phyloP scores from a whole-genome alignment of 2,329 filamentous ascomycete species.

The Drechmeria coniospora region DNA sequence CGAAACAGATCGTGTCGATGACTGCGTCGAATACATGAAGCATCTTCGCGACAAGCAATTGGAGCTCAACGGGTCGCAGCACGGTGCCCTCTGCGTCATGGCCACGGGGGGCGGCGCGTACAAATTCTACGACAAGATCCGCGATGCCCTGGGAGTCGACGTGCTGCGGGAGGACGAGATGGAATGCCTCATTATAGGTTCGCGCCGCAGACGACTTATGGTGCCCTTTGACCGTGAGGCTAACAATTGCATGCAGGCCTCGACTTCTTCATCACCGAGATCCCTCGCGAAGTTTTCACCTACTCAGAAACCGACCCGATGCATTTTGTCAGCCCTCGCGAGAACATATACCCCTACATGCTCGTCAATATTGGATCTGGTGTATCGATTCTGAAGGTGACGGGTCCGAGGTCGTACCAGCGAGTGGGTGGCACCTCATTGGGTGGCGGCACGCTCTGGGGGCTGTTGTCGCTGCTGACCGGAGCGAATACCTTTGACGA shows the following conservation, averaged over 20 bases:
- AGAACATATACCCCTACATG: constrained; percentile 83
- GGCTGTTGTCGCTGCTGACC: constrained; percentile 76
- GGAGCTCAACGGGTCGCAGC: constrained; percentile 54
- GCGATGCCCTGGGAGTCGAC: constrained; percentile 68
- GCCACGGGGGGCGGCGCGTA: constrained; percentile 91
- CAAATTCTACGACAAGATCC: constrained; percentile 91
- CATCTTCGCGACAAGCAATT: constrained; percentile 72
- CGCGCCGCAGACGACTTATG: constrained; percentile 6
- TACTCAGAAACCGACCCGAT: constrained; percentile 86
- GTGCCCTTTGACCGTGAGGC: neutral
- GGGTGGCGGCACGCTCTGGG: constrained; percentile 96
- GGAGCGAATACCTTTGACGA: constrained; percentile 94
- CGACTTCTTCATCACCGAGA: constrained; percentile 98
- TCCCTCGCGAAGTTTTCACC: constrained; percentile 91
- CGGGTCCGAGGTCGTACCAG: constrained; percentile 69
- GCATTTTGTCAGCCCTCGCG: constrained; percentile 68
- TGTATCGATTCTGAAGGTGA: constrained; percentile 94
- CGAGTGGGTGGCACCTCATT: constrained; percentile 90
- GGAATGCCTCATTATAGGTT: constrained; percentile 93
- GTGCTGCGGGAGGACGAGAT: constrained; percentile 93
- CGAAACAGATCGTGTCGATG: constrained; percentile 86
- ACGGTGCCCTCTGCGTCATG: constrained; percentile 73
- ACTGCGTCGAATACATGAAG: constrained; percentile 84
- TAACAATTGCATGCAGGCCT: constrained; percentile 41
- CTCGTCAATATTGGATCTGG: constrained; percentile 97